These are phyloP conservation scores for Monosporascus sp. DNA, from an alignment of 2,329 filamentous ascomycete species.

Conservation along the genomic window DNA sequence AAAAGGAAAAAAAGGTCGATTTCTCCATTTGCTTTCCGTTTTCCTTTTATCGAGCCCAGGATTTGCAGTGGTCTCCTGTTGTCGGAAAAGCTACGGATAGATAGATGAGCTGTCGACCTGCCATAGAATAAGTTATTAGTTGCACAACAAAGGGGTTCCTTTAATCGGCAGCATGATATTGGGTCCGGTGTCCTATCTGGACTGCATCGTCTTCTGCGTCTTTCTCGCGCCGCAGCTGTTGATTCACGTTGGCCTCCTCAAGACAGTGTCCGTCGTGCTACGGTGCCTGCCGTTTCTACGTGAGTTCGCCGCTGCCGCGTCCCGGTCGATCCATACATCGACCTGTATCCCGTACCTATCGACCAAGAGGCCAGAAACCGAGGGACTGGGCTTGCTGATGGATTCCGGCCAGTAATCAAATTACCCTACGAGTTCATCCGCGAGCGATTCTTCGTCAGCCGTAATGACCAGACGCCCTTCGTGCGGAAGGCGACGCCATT, in stretches of 20 bases:
- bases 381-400: not conserved
- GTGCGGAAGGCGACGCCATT: conserved; percentile 66
- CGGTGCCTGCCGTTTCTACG: conserved; percentile 64
- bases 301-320: conserved; percentile 30
- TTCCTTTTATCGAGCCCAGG: too few relatives aligned
- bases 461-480: conserved; percentile 50
- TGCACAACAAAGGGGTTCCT: too few relatives aligned
- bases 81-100: too few relatives aligned
- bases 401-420: conserved; percentile 39
- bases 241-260: conserved; percentile 57
- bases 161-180: conserved; percentile 57
- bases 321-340: not conserved
- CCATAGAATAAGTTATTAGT: too few relatives aligned
- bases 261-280: conserved; percentile 52
- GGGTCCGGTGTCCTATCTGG: conserved; percentile 66
- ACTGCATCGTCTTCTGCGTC: conserved; percentile 67
- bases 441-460: conserved; percentile 47
- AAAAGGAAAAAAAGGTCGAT: too few relatives aligned
- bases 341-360: not conserved
- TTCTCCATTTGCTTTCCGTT: too few relatives aligned
- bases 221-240: conserved; percentile 69
- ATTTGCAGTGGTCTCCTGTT: too few relatives aligned
- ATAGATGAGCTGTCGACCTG: too few relatives aligned
- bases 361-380: not conserved
- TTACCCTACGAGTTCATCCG: conserved; percentile 54